These are phyloP conservation scores for Fennellomyces sp. DNA, from an alignment of 371 early-diverging fungal species.

Conservation along the genomic window DNA sequence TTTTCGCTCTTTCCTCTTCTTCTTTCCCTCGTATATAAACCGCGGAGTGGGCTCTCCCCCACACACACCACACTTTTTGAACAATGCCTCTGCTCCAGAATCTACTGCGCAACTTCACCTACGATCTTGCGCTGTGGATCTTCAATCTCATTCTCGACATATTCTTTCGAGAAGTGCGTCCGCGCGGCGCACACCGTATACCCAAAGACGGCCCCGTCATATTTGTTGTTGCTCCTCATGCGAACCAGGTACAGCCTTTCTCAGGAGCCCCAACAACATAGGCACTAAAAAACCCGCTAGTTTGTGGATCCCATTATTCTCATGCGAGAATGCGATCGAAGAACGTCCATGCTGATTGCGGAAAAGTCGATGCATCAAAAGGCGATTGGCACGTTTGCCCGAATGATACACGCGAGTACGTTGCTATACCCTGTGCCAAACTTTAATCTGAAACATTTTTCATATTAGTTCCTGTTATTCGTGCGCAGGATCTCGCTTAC, in stretches of 20 bases:
- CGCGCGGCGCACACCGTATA: constrained; percentile 82
- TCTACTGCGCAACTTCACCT: constrained; percentile 7
- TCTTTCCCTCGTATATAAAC: background rate
- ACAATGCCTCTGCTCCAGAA: constrained; percentile 3
- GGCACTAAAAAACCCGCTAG: constrained; percentile 23
- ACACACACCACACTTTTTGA: background rate
- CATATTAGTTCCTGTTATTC: constrained; percentile 79
- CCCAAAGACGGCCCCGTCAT: constrained; percentile 85
- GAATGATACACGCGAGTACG: constrained; percentile 68
- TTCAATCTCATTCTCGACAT: constrained; percentile 65
- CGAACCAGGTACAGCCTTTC: constrained; percentile 77
- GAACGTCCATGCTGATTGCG: constrained; percentile 81
- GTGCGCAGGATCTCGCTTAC: constrained; percentile 83
- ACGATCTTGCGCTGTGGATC: constrained; percentile 38
- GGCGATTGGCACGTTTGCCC: constrained; percentile 80
- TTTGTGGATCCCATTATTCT: constrained; percentile 90
- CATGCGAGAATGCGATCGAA: constrained; percentile 71
- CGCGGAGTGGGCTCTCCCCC: no score
- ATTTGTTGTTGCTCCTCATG: constrained; percentile 92
- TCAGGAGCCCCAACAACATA: background rate
- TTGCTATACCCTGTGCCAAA: constrained; percentile 3
- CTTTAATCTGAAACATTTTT: background rate
- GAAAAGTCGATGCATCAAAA: constrained; percentile 80
- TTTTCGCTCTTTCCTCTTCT: background rate
- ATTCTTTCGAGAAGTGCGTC: constrained; percentile 86